Conservation (phyloP, 805 yeast species). For the Wickerhamomyces canadensis region DNA sequence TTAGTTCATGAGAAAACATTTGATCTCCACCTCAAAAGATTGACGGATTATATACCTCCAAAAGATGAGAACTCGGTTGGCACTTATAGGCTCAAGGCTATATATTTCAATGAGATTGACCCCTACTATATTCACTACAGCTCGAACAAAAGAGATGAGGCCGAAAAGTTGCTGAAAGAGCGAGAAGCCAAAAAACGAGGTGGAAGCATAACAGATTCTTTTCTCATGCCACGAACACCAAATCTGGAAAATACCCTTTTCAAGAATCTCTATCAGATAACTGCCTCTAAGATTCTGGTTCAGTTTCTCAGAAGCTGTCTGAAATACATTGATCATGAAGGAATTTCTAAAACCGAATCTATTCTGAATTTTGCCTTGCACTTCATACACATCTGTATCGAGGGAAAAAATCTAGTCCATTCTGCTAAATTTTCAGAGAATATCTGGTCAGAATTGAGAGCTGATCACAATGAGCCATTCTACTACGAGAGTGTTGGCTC, state of each 20-base stretch:
- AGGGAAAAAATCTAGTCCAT: constrained; percentile 29
- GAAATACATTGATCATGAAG: constrained; percentile 27
- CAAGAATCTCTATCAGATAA: constrained; percentile 41
- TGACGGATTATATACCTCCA: constrained; percentile 62
- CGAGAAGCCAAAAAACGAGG: constrained; percentile 36
- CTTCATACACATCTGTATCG: constrained; percentile 54
- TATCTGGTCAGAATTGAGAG: constrained; percentile 30
- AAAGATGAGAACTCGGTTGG: constrained; percentile 54
- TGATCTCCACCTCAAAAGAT: constrained; percentile 50
- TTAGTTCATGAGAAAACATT: constrained; percentile 67
- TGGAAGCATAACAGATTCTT: constrained; percentile 40
- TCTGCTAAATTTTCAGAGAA: constrained; percentile 25
- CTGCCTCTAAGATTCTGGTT: constrained; percentile 48
- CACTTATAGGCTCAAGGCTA: constrained; percentile 58
- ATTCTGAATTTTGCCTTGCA: constrained; percentile 57
- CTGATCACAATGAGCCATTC: constrained; percentile 33
- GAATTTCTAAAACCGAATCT: constrained; percentile 45
- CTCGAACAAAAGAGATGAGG: constrained; percentile 78
- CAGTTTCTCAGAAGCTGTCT: constrained; percentile 47
- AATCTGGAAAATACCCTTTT: constrained; percentile 34
- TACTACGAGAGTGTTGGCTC: constrained; percentile 35
- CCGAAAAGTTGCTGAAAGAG: constrained; percentile 57
- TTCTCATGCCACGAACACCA: constrained; percentile 47
- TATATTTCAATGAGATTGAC: constrained; percentile 51
- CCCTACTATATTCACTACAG: constrained; percentile 80